A percentile compares a stretch with the other conserved stretches of the same genome.
Evolutionary conservation across 2,329 filamentous ascomycete genomes (phyloP).

Genomic region (Cryphonectria japonica): DNA sequence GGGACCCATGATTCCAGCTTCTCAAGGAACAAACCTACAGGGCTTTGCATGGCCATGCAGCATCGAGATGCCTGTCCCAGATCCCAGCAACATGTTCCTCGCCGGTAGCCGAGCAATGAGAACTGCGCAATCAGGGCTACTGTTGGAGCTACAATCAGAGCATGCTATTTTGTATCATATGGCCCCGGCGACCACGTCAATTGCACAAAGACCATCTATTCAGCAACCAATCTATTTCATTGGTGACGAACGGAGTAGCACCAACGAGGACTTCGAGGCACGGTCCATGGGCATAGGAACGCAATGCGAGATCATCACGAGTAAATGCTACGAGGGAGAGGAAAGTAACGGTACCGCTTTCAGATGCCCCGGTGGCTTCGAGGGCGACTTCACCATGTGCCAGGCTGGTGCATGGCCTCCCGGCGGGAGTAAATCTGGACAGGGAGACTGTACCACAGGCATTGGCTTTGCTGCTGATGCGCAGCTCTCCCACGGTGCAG

Average conservation of each 20-base stretch:
- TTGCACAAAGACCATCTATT: background rate
- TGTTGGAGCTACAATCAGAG: background rate
- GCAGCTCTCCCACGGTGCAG: background rate
- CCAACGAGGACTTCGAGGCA: background rate
- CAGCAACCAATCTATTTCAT: background rate
- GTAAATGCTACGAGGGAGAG: background rate
- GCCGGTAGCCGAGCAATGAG: background rate
- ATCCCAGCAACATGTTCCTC: background rate
- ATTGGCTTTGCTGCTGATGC: conserved; percentile 13
- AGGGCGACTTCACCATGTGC: conserved; percentile 6
- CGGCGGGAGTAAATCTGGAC: background rate
- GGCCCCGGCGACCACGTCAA: background rate
- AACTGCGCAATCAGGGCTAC: background rate
- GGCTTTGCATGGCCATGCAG: background rate
- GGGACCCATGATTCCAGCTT: background rate
- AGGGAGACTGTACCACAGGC: background rate
- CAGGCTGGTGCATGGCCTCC: background rate
- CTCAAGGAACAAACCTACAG: background rate
- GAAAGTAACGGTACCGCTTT: background rate
- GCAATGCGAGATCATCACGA: conserved; percentile 5
- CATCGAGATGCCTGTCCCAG: background rate
- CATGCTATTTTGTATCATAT: background rate
- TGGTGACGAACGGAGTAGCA: conserved; percentile 1
- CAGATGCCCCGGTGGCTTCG: conserved; percentile 6
- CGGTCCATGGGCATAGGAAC: conserved; percentile 9